phyloP scores from a whole-genome alignment of 495 filamentous ascomycete species.

The Penicillium chermesinum region DNA sequence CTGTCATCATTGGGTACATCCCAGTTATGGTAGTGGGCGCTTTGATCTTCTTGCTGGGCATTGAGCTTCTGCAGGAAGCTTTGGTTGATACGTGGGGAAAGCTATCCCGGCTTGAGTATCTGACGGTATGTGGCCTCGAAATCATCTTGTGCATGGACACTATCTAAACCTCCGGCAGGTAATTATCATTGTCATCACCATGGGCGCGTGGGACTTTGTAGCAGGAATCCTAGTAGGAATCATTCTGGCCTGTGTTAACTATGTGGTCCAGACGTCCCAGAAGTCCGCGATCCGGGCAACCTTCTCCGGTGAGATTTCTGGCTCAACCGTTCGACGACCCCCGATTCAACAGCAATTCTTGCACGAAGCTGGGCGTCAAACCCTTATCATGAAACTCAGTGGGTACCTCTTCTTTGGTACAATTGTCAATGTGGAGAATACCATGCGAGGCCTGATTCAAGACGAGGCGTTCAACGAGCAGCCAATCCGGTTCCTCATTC shows the following conservation, averaged over 20 bases:
- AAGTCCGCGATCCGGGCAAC: constrained; percentile 81
- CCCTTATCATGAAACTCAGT: constrained; percentile 81
- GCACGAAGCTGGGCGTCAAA: constrained; percentile 77
- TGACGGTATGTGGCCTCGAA: constrained; percentile 55
- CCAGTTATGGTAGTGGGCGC: constrained; percentile 95
- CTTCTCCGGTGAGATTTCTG: constrained; percentile 79
- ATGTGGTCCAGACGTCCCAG: constrained; percentile 84
- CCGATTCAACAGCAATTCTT: constrained; percentile 84
- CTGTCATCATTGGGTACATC: constrained; percentile 84
- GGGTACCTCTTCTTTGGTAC: constrained; percentile 97
- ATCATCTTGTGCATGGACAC: not conserved
- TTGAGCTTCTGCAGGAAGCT: constrained; percentile 84
- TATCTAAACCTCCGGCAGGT: constrained; percentile 49
- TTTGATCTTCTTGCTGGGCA: constrained; percentile 87
- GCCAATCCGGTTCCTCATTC: constrained; percentile 84
- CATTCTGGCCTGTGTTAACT: constrained; percentile 81
- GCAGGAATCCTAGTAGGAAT: constrained; percentile 89
- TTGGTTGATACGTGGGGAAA: constrained; percentile 84
- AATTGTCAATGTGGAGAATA: constrained; percentile 87
- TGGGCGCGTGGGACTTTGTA: constrained; percentile 96
- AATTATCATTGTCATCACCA: constrained; percentile 85
- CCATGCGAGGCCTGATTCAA: constrained; percentile 72
- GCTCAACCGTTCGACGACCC: constrained; percentile 87
- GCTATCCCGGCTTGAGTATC: constrained; percentile 76
- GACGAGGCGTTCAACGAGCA: constrained; percentile 69